A percentile compares a stretch with the other conserved stretches of the same genome.
phyloP scores from a whole-genome alignment of 2,329 filamentous ascomycete genomes.

The Pestalotiopsis sp. region DNA sequence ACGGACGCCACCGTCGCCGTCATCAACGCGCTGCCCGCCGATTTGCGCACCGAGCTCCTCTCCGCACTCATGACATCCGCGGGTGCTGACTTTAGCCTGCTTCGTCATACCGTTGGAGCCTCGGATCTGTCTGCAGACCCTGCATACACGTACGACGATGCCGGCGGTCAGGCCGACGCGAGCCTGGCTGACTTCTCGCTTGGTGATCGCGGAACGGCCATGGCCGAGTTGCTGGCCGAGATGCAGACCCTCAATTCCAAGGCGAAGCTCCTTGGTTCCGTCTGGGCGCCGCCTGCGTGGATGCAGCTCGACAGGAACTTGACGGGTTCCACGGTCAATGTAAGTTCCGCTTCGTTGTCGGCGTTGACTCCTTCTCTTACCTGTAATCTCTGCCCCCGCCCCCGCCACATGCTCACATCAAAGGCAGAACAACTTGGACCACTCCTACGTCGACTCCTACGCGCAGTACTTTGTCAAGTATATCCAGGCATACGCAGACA shows the following conservation, averaged over 20 bases:
- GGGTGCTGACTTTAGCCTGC: constrained; percentile 41
- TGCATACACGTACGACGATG: constrained; percentile 43
- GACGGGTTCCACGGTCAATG: constrained; percentile 15
- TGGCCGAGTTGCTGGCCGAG: constrained; percentile 39
- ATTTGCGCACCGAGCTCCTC: constrained; percentile 34
- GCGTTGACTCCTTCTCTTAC: too few species aligned
- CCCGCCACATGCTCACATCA: not conserved
- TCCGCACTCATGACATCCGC: constrained; percentile 36
- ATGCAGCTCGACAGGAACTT: constrained; percentile 39
- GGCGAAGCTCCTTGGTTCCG: constrained; percentile 39
- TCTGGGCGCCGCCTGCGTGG: constrained; percentile 45
- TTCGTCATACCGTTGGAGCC: constrained; percentile 43
- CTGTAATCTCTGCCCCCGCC: not conserved
- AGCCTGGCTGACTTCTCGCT: constrained; percentile 35
- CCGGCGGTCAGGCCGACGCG: constrained; percentile 31
- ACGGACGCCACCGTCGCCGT: constrained; percentile 44
- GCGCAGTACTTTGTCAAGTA: constrained; percentile 45
- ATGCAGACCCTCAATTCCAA: constrained; percentile 37
- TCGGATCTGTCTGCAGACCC: constrained; percentile 43
- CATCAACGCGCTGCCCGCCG: constrained; percentile 35
- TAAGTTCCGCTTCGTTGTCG: not conserved
- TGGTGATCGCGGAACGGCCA: constrained; percentile 40
- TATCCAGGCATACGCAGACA: constrained; percentile 39
- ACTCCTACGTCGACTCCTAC: constrained; percentile 35
- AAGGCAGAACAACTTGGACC: constrained; percentile 40